Percentiles rank a stretch among this genome's conserved stretches.
phyloP scores from a whole-genome alignment of 2,329 filamentous ascomycete species.

The Ceratocystis ficicola region DNA sequence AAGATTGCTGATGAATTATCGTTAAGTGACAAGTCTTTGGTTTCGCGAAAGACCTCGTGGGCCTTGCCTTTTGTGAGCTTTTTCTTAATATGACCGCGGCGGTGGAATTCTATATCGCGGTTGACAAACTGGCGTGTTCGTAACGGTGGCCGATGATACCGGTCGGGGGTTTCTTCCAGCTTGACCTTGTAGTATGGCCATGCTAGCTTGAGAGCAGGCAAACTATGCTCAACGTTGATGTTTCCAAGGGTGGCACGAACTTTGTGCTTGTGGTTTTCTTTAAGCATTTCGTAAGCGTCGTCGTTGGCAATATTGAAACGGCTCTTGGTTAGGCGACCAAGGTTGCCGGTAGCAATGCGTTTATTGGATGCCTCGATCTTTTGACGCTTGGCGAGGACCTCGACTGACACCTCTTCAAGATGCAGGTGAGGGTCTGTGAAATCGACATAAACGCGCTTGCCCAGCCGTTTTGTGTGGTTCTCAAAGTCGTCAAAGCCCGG shows the following conservation, averaged over 20 bases:
- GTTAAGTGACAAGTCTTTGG: constrained; percentile 70
- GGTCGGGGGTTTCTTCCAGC: constrained; percentile 58
- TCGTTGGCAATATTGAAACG: constrained; percentile 97
- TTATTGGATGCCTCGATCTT: constrained; percentile 46
- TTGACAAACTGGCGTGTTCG: constrained; percentile 57
- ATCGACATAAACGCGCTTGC: constrained; percentile 71
- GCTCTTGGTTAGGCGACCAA: constrained; percentile 60
- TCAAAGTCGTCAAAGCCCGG: constrained; percentile 74
- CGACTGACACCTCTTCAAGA: constrained; percentile 61
- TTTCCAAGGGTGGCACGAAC: constrained; percentile 85
- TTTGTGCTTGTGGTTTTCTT: constrained; percentile 94
- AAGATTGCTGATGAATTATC: constrained; percentile 83
- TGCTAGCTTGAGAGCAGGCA: constrained; percentile 80
- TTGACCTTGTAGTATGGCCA: constrained; percentile 95
- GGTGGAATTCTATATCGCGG: constrained; percentile 58
- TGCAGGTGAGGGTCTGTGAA: constrained; percentile 80
- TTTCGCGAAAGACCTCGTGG: constrained; percentile 64
- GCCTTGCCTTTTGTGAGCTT: constrained; percentile 73
- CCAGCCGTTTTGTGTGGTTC: constrained; percentile 55
- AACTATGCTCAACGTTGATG: constrained; percentile 83
- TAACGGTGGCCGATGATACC: constrained; percentile 73
- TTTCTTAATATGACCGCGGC: constrained; percentile 61
- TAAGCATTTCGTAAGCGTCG: constrained; percentile 85
- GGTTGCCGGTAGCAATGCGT: constrained; percentile 54
- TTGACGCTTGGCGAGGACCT: constrained; percentile 49